Conservation (phyloP, 257 asterid genomes). For the Lantana camara region DNA sequence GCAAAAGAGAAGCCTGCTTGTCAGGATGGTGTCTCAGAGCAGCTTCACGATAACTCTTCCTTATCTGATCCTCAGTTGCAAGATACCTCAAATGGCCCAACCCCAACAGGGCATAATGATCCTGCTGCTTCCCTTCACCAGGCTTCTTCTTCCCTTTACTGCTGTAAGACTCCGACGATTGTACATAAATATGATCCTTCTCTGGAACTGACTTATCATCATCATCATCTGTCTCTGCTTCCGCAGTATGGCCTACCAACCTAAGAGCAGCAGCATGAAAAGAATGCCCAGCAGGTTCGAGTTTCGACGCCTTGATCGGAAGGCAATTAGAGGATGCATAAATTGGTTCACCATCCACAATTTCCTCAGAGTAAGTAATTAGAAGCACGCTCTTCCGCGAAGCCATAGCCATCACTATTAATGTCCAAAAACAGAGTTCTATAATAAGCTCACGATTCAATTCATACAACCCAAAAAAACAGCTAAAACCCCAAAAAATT, state of each 20-base stretch:
- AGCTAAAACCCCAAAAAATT: not conserved
- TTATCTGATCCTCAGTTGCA: conserved; percentile 95
- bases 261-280: conserved; percentile 87
- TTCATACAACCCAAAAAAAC: not conserved
- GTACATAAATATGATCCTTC: conserved; percentile 55
- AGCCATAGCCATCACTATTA: conserved; percentile 43
- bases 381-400: conserved; percentile 45
- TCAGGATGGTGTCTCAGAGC: conserved; percentile 95
- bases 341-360: conserved; percentile 71
- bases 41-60: conserved; percentile 86
- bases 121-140: conserved; percentile 72
- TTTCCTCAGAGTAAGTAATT: conserved; percentile 65
- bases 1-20: conserved; percentile 87
- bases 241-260: conserved; percentile 59
- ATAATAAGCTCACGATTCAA: conserved; percentile 14
- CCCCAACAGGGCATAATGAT: conserved; percentile 92
- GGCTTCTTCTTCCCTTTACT: conserved; percentile 90
- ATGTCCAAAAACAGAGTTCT: not conserved
- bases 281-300: conserved; percentile 92
- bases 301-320: conserved; percentile 62
- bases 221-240: conserved; percentile 32
- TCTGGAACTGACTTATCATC: conserved; percentile 47
- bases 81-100: conserved; percentile 92
- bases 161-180: conserved; percentile 75
- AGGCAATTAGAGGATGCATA: conserved; percentile 61